These are phyloP conservation scores for Phytophthora palmivora DNA, from an alignment of 352 stramenopile genomes.

Conservation along the genomic window DNA sequence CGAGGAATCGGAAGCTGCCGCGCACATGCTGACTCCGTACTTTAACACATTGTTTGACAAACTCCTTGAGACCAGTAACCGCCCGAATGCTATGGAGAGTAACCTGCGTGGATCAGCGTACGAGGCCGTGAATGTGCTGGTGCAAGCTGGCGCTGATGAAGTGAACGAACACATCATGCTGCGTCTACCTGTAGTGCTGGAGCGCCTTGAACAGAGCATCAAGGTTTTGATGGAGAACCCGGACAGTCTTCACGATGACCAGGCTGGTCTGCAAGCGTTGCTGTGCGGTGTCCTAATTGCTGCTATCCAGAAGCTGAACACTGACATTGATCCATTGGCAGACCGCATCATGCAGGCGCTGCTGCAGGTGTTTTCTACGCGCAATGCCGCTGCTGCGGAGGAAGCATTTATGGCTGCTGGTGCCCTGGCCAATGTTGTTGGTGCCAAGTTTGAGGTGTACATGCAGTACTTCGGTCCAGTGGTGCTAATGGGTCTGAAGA, in stretches of 20 bases:
- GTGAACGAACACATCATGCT: constrained; percentile 84
- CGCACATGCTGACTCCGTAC: constrained; percentile 93
- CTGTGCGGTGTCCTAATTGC: constrained; percentile 94
- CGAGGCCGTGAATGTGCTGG: constrained; percentile 94
- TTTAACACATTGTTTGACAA: constrained; percentile 92
- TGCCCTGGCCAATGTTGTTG: constrained; percentile 93
- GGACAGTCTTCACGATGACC: constrained; percentile 79
- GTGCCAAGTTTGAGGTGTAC: constrained; percentile 95
- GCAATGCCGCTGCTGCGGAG: constrained; percentile 94
- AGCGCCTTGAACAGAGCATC: constrained; percentile 80
- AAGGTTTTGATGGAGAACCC: constrained; percentile 70
- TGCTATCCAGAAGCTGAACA: constrained; percentile 93
- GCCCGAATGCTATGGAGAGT: constrained; percentile 87
- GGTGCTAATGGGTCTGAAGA: constrained; percentile 92
- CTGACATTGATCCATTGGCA: constrained; percentile 85
- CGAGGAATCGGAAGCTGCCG: constrained; percentile 73
- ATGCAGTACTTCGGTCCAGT: constrained; percentile 94
- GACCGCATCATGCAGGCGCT: constrained; percentile 96
- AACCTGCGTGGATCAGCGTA: constrained; percentile 94
- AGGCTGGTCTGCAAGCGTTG: constrained; percentile 80
- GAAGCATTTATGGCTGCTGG: constrained; percentile 96
- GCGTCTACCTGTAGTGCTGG: constrained; percentile 81
- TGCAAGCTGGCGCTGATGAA: constrained; percentile 84
- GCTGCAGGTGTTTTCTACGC: constrained; percentile 95
- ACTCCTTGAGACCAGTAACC: constrained; percentile 91